Conservation (phyloP, 306 rosid genomes). For the Castanospermum australe region DNA sequence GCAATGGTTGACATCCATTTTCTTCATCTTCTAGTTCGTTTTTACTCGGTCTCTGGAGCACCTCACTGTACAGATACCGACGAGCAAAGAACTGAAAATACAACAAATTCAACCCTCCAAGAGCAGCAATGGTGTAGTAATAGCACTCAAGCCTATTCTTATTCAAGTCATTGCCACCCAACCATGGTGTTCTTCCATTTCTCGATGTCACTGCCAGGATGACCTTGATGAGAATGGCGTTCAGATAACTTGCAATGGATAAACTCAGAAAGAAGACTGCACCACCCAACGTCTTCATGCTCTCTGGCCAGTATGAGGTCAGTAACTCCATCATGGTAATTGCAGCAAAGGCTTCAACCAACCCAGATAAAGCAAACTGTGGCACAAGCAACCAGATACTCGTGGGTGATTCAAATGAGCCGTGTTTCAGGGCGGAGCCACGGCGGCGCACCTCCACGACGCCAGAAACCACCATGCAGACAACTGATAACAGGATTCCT, state of each 20-base stretch:
- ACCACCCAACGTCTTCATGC: conserved; percentile 61
- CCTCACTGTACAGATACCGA: conserved; percentile 20
- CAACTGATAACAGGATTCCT: conserved; percentile 52
- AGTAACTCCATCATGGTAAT: conserved; percentile 63
- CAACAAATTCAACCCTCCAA: conserved; percentile 43
- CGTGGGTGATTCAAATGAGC: conserved; percentile 36
- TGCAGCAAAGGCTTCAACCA: conserved; percentile 59
- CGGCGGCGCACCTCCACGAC: conserved; percentile 42
- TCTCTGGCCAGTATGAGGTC: conserved; percentile 56
- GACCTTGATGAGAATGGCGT: conserved; percentile 34
- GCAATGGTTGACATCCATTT: neutral
- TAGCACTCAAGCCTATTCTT: conserved; percentile 59
- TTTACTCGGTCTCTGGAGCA: neutral
- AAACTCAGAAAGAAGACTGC: conserved; percentile 57
- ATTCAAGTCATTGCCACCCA: conserved; percentile 65
- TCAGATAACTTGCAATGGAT: conserved; percentile 44
- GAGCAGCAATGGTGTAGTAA: conserved; percentile 48
- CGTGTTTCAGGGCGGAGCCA: conserved; percentile 18
- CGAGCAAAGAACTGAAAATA: conserved; percentile 45
- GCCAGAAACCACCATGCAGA: conserved; percentile 49
- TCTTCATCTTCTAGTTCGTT: conserved; percentile 12
- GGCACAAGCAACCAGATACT: conserved; percentile 49
- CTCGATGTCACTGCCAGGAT: neutral
- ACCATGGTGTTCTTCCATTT: conserved; percentile 37
- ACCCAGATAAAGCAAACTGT: conserved; percentile 51